Base-by-base conservation (phyloP, 805 yeast species). In the Lipomyces japonicus region DNA sequence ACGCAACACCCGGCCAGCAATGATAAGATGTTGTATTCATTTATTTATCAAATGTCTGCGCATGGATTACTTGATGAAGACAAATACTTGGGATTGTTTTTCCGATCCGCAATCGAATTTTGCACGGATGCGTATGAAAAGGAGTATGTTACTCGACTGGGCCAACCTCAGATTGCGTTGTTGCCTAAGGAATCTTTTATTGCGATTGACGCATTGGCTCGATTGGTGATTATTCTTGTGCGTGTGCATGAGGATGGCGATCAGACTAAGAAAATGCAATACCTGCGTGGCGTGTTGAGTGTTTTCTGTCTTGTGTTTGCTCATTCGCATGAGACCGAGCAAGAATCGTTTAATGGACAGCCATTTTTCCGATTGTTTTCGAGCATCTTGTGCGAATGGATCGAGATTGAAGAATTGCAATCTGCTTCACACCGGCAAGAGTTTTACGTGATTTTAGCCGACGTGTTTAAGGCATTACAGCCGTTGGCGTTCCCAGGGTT, bases 401-500 rank as follows among this genome's bases (percentile, higher is more conserved):
- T 75, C 22, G 65, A 65, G n/a, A 55, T 58, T 3, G 73, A 72
- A n/a, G 75, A 75, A 34, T 24, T n/a, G n/a, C 65, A 38, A 3
- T 34, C 70, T 22, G 54, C 58, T 4, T 73, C 68, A 21, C 68
- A 82, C 73, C 55, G 79, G 61, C 60, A 61, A 2, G 73, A 75
- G 49, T 77, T 86, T 57, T 88, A 79, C 68, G 70, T 75, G 23
- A 69, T 73, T 9, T 65, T 91, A 46, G 86, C 89, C 1, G 86
- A 85, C 30, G 75, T 80, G 42, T 76, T 93, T 63, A 78, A 81
- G 52, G 72, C 83, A 2, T 70, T 86, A 39, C 97, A 93, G 68
- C 98, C 98, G 6, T 71, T 84, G 22, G 84, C 91, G 1, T 86
- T 84, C 74, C 96, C 97, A 1, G 96, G 95, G 0, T 93, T 93